phyloP scores from a whole-genome alignment of 2,329 filamentous ascomycete genomes.

The Penicillium paneum region DNA sequence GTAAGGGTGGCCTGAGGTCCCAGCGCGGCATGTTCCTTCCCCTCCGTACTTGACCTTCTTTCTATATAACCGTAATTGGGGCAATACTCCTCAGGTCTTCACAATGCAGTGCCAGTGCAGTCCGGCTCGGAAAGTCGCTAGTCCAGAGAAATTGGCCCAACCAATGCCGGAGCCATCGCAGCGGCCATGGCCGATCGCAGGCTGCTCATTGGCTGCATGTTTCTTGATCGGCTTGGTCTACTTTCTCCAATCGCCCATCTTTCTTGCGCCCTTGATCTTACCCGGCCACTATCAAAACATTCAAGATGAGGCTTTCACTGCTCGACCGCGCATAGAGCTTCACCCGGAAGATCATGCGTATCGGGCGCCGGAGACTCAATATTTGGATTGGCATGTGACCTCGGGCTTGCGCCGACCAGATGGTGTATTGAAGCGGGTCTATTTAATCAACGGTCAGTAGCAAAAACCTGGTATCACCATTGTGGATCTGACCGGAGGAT shows the following conservation, averaged over 20 bases:
- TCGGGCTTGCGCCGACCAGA: constrained; percentile 44
- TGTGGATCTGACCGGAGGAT: not conserved
- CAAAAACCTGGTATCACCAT: not conserved
- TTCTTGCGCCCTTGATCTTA: constrained; percentile 1
- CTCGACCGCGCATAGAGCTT: constrained; percentile 30
- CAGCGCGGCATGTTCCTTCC: not conserved
- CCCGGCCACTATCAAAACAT: not conserved
- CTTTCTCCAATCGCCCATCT: constrained; percentile 7
- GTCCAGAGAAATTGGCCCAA: not conserved
- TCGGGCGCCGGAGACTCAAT: constrained; percentile 34
- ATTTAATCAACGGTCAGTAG: constrained; percentile 49
- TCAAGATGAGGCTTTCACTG: not conserved
- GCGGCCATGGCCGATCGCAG: constrained; percentile 7
- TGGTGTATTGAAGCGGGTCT: constrained; percentile 51
- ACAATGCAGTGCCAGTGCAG: constrained; percentile 22
- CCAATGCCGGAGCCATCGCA: not conserved
- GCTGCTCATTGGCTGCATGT: constrained; percentile 17
- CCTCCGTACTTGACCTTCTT: not conserved
- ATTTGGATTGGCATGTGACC: constrained; percentile 44
- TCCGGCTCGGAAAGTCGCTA: constrained; percentile 12
- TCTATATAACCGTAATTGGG: not conserved
- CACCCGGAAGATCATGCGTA: constrained; percentile 45
- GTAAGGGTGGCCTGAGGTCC: constrained; percentile 7
- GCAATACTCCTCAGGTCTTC: not conserved
- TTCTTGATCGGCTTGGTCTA: constrained; percentile 16